Conservation (phyloP, 768 basidiomycete genomes). For the Xanthoconium purpureum region DNA sequence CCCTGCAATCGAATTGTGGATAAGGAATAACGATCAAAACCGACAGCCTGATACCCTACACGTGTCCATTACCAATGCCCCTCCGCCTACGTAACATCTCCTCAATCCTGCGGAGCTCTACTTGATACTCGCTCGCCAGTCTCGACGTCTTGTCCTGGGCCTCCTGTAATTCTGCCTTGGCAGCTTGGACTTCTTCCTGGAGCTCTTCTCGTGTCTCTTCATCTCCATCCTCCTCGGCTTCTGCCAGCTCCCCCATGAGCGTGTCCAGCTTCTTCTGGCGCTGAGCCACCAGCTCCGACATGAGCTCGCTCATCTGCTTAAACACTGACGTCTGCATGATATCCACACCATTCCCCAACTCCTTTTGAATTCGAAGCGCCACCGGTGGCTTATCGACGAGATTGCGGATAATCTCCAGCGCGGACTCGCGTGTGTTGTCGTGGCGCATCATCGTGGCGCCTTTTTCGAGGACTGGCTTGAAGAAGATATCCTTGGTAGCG, state of each 20-base stretch:
- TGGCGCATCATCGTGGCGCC: conserved; percentile 46
- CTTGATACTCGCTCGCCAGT: conserved; percentile 27
- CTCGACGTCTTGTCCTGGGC: conserved; percentile 21
- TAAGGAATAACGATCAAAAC: background rate
- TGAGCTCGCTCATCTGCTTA: conserved; percentile 48
- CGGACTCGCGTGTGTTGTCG: conserved; percentile 42
- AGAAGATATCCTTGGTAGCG: conserved; percentile 41
- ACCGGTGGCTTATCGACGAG: conserved; percentile 39
- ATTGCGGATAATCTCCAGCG: conserved; percentile 39
- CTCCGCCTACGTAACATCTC: conserved; percentile 19
- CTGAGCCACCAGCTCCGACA: conserved; percentile 42
- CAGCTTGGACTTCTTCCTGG: conserved; percentile 34
- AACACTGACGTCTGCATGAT: conserved; percentile 53
- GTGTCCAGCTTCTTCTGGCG: conserved; percentile 44
- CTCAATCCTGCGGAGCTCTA: conserved; percentile 26
- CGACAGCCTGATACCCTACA: background rate
- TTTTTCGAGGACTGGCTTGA: conserved; percentile 46
- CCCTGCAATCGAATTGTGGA: no score
- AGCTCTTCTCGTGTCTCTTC: conserved; percentile 46
- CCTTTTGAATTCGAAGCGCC: conserved; percentile 51
- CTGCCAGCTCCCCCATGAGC: conserved; percentile 44
- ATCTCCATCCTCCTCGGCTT: conserved; percentile 41
- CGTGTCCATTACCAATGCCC: background rate
- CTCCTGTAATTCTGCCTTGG: conserved; percentile 20
- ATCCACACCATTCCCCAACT: conserved; percentile 44